Conservation (phyloP, 1,284 basidiomycete species). For the Ceraceosorus guamensis region DNA sequence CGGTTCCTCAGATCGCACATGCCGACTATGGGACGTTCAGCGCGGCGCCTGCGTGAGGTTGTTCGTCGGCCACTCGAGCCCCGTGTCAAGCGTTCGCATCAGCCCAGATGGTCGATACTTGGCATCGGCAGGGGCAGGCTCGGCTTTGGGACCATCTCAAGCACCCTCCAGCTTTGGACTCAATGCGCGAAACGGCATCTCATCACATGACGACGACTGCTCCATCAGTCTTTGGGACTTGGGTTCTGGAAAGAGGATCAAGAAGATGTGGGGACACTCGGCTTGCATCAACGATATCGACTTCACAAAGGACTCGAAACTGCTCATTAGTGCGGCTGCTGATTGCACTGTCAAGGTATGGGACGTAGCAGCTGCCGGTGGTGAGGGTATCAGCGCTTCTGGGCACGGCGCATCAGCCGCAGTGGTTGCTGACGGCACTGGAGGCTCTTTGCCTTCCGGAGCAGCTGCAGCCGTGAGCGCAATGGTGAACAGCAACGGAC, state of each 20-base stretch:
- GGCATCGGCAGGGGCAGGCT: conserved; percentile 61
- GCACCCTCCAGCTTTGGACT: conserved; percentile 4
- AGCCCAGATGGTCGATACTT: conserved; percentile 90
- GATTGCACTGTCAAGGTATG: conserved; percentile 95
- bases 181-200: not conserved
- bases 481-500: not conserved
- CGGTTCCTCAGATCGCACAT: conserved; percentile 90
- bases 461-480: not conserved
- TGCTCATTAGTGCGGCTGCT: conserved; percentile 79
- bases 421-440: conserved; percentile 1
- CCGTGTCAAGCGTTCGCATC: conserved; percentile 78
- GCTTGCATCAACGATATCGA: conserved; percentile 79
- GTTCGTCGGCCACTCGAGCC: conserved; percentile 88
- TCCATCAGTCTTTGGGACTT: conserved; percentile 95
- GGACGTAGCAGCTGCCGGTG: conserved; percentile 78
- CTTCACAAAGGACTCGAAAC: conserved; percentile 81
- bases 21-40: conserved; percentile 97
- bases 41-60: conserved; percentile 85
- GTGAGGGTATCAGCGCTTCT: conserved; percentile 3
- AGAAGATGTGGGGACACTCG: conserved; percentile 92
- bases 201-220: conserved; percentile 61
- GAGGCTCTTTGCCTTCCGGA: not conserved
- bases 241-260: conserved; percentile 81
- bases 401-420: not conserved
- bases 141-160: too few relatives aligned